A percentile compares a stretch with the other conserved stretches of the same genome.
Conservation (phyloP, 106 monocot species). For the Acanthochlamys bracteata region DNA sequence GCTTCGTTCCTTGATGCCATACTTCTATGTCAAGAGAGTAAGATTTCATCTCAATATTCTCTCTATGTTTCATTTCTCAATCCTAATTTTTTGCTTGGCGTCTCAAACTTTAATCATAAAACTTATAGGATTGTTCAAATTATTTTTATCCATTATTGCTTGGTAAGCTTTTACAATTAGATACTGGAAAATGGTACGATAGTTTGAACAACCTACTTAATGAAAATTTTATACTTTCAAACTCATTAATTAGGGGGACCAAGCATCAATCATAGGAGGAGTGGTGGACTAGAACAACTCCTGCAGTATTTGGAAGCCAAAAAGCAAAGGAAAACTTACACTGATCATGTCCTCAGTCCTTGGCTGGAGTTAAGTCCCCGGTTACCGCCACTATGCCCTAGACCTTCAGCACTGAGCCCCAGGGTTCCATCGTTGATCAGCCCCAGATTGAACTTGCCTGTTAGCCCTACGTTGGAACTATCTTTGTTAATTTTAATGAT, state of each 20-base stretch:
- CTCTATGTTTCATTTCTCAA: not conserved
- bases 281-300: constrained; percentile 81
- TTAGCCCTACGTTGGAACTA: too few species aligned
- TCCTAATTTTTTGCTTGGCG: too few species aligned
- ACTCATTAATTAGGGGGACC: constrained; percentile 45
- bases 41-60: not conserved
- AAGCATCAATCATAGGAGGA: constrained; percentile 88
- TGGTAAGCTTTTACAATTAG: not conserved
- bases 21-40: constrained; percentile 91
- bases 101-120: too few species aligned
- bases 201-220: not conserved
- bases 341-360: constrained; percentile 73
- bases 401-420: constrained; percentile 30
- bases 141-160: too few species aligned
- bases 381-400: constrained; percentile 18
- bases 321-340: constrained; percentile 78
- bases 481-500: too few species aligned
- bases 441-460: not conserved
- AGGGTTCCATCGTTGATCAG: constrained; percentile 17
- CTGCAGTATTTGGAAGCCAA: constrained; percentile 66
- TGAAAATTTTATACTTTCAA: not conserved
- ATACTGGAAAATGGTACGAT: not conserved
- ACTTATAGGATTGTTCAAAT: too few species aligned
- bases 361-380: constrained; percentile 38
- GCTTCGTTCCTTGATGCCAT: constrained; percentile 65